Base-by-base conservation (phyloP, 768 basidiomycete species). In the Floccularia luteovirens region DNA sequence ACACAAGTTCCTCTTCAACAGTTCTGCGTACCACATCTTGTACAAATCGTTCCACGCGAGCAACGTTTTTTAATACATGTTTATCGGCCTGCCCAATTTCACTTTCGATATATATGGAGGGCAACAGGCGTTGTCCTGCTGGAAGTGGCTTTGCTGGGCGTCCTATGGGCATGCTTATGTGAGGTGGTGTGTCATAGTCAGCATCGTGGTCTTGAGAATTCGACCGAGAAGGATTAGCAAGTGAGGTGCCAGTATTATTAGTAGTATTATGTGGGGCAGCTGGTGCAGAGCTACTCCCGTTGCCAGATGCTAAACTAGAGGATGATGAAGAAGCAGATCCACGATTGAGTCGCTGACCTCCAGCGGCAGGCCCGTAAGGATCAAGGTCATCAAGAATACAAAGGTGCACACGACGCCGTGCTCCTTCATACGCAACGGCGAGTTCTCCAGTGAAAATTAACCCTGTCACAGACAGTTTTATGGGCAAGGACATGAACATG, bases 41-140 rank as follows among this genome's bases (percentile, higher is more conserved):
- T 37, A 98, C 90, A 59, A 97, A 97, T 24, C 83, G 71, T 61
- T 99, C 94, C 10, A 99, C 87, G 42, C 94, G 79, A 3, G 89
- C 90, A 19, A 97, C 94, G 48, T 98, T 97, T 61, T 92, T 89
- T 47, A 97, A 56, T 8, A 96, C 89, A 64, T 98, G 93, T 47
- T 92, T 94, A 57, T 97, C 92, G 34, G 82, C 67, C 66, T 97
- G 89, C 2, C 94, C 94, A 37, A 98, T 94, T 67, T 97, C 93
- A 53, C 88, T 91, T 62, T 98, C 94, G 60, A 98, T 93, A 49
- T 81, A 75, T 31, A 96, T 89, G 10, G 79, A 77, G 0, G 90
- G 90, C 16, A 99, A 64, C 11, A 99, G 62, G 21, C 91, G 73
- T 49, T 86, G 82, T 0, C 93, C 91, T 4, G 86, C 71, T 1